Conservation (phyloP, 371 early-diverging fungal genomes). For the Thermomucor indicae-seudaticae region DNA sequence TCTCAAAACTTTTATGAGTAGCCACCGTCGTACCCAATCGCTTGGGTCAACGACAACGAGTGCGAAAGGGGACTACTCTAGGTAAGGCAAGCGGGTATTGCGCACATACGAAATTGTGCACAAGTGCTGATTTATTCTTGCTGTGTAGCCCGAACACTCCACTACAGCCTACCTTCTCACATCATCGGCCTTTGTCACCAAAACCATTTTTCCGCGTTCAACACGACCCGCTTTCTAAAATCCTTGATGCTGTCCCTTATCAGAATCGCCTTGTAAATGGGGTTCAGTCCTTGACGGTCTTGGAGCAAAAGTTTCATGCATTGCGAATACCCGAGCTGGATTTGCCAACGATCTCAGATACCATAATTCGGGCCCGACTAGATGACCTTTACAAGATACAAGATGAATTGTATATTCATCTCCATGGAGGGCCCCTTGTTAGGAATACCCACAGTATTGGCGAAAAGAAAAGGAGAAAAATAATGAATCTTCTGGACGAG, state of each 20-base stretch:
- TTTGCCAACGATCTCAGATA: conserved; percentile 58
- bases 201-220: conserved; percentile 24
- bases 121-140: conserved; percentile 4
- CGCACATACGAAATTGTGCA: too few relatives aligned
- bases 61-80: conserved; percentile 33
- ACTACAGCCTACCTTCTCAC: conserved; percentile 27
- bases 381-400: conserved; percentile 46
- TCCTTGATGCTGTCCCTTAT: conserved; percentile 37
- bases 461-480: conserved; percentile 41
- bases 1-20: conserved; percentile 41
- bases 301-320: conserved; percentile 58
- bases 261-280: conserved; percentile 54
- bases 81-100: too few relatives aligned
- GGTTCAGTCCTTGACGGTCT: conserved; percentile 48
- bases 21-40: conserved; percentile 43
- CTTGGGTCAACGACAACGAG: conserved; percentile 32
- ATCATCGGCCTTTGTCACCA: conserved; percentile 24
- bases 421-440: conserved; percentile 27
- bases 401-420: conserved; percentile 22
- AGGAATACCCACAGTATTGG: conserved; percentile 26
- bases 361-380: conserved; percentile 56
- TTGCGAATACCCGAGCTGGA: conserved; percentile 64
- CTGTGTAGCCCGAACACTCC: conserved; percentile 36
- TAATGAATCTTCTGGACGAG: conserved; percentile 46
- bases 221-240: conserved; percentile 32